A percentile compares a stretch with the other conserved stretches of the same genome.
These are phyloP conservation scores for Mucor plumbeus DNA, from an alignment of 371 early-diverging fungal species.

Conservation along the genomic window DNA sequence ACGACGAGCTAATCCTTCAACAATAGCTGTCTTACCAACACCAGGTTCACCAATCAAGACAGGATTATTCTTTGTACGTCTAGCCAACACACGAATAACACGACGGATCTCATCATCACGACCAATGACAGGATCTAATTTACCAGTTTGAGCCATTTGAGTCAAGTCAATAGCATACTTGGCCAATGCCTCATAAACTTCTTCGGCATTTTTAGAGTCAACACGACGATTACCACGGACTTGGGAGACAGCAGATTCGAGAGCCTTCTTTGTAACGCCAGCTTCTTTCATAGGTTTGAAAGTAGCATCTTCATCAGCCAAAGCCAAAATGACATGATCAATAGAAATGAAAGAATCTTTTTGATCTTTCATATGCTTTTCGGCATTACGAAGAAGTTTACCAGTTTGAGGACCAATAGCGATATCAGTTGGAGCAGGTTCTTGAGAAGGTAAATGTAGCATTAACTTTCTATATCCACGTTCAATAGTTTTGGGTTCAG, in stretches of 20 bases:
- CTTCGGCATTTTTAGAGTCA: conserved; percentile 86
- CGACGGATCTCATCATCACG: conserved; percentile 85
- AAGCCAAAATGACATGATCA: conserved; percentile 87
- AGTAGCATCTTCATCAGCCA: conserved; percentile 70
- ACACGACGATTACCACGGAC: conserved; percentile 86
- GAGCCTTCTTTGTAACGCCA: conserved; percentile 71
- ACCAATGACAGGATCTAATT: conserved; percentile 90
- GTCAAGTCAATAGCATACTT: conserved; percentile 96
- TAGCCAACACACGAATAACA: conserved; percentile 81
- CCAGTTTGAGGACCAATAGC: conserved; percentile 64
- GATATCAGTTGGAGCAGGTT: conserved; percentile 82
- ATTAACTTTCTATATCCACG: conserved; percentile 78
- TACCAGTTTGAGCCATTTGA: conserved; percentile 74
- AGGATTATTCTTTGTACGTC: conserved; percentile 92
- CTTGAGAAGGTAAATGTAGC: conserved; percentile 84
- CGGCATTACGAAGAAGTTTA: conserved; percentile 72
- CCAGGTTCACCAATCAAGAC: conserved; percentile 90
- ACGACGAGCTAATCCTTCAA: conserved; percentile 96
- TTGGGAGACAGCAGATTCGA: conserved; percentile 82
- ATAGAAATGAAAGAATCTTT: conserved; percentile 88
- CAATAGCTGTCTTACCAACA: conserved; percentile 96
- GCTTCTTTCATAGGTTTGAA: conserved; percentile 69
- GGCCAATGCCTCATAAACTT: conserved; percentile 80
- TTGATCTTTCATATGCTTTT: conserved; percentile 79
- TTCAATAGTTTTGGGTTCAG: conserved; percentile 75